phyloP scores from a whole-genome alignment of 2,329 filamentous ascomycete species.

The Pestalotiopsis fici region DNA sequence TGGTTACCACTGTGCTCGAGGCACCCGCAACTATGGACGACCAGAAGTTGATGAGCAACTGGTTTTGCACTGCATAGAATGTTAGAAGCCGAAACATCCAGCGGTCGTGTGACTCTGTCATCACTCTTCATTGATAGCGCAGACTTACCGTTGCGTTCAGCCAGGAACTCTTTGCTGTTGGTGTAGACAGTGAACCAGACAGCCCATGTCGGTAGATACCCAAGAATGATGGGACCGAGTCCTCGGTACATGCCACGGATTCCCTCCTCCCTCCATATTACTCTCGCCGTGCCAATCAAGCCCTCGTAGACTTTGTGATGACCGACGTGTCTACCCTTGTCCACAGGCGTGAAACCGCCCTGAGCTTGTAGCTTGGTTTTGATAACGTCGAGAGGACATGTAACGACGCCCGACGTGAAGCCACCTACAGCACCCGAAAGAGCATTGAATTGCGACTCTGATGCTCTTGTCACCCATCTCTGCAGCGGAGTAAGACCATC shows the following conservation, averaged over 20 bases:
- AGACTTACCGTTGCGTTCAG: constrained; percentile 62
- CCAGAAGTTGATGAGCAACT: constrained; percentile 78
- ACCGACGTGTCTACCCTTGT: constrained; percentile 48
- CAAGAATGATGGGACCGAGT: constrained; percentile 89
- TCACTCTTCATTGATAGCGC: neutral
- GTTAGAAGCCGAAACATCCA: constrained; percentile 7
- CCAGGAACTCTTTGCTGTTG: constrained; percentile 75
- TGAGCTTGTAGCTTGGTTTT: constrained; percentile 98
- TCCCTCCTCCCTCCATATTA: constrained; percentile 88
- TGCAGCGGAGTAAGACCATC: constrained; percentile 45
- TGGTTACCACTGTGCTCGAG: constrained; percentile 91
- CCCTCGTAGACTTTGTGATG: constrained; percentile 75
- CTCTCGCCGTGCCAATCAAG: constrained; percentile 79
- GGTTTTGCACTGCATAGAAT: constrained; percentile 54
- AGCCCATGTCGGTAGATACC: constrained; percentile 96
- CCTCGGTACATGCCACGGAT: constrained; percentile 90
- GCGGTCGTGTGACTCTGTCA: neutral
- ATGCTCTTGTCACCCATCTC: constrained; percentile 56
- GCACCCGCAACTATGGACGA: constrained; percentile 89
- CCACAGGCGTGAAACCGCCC: constrained; percentile 70
- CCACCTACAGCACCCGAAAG: constrained; percentile 86
- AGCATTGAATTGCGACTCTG: constrained; percentile 73
- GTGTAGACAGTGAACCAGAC: constrained; percentile 98
- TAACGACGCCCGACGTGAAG: constrained; percentile 90
- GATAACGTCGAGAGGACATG: constrained; percentile 96